Base-by-base conservation (phyloP, 192 early-diverging fungal genomes). In the Lunasporangiospora selenospora region DNA sequence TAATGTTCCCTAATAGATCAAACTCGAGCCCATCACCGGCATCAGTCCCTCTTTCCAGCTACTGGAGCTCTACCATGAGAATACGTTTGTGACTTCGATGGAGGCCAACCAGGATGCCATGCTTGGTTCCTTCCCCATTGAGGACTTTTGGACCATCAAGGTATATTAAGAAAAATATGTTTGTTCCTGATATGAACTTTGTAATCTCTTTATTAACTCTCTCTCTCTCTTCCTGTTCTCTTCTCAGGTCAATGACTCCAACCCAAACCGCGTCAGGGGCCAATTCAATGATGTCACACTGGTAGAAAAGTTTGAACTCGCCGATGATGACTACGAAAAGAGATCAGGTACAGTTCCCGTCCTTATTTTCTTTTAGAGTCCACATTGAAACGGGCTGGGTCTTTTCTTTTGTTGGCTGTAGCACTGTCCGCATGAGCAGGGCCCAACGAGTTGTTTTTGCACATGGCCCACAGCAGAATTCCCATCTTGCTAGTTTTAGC, bases 251-350 rank as follows among this genome's bases (percentile, higher is more conserved):
- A 62, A 76, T 15, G 88, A 94, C 65, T 63, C 80, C 4, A 91
- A 93, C 61, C 90, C 91, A 27, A 80, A 77, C 40, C 70, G 81
- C 13, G 55, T 77, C 41, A 82, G 77, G 47, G 85, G 90, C 36
- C 89, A 94, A 64, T 98, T 80, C 76, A 93, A 84, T 36, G 97
- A 99, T 78, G 77, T 92, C 4, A 93, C 92, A 7, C 82, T 90
- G 43, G 97, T 99, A 19, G 84, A 98, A 60, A 99, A 99, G 76
- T 95, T 90, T 70, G 95, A 95, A 65, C 85, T 99, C 40, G 71
- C 85, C 1, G 93, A 97, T 21, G 90, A 92, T 8, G 92, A 95
- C 58, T 99, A 99, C 62, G 84, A 89, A 24, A 92, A 92, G 62
- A 78, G 86, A 55, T 46, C 76, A 57, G 91, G 91, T 92, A 78